Evolutionary conservation across 768 basidiomycete species (phyloP), one percentile per base, ranked within the genome.

Genomic region (Calvatia gigantea): DNA sequence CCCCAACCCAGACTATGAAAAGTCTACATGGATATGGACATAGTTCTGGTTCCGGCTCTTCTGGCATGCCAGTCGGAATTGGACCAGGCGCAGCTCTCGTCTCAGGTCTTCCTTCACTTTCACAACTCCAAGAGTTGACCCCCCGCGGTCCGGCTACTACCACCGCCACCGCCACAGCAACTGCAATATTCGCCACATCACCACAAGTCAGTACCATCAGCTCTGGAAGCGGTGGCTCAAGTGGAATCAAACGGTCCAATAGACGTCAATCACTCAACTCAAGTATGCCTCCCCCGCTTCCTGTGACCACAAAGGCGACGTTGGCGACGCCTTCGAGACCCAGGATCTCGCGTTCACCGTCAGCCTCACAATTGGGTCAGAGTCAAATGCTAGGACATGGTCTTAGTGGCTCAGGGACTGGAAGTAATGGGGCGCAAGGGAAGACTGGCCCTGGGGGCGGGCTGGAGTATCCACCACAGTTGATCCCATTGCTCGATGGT

Each of bases 401-500:
- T 21, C 33, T 12, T 60, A 41, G 11, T 19, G 28, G 33, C 15
- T 56, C 65, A 27, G 48, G 39, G 39, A 21, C 29, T 43, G 29
- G 29, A 21, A 21, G 25, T 42, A 19, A 23, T 25, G 8, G 7
- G 19, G 41, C 47, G 46, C 68, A 61, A 41, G 42, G 51, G 17
- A 52, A 17, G 21, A 29, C n/a, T 21, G 27, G 23, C 21, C 39
- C 23, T 15, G 28, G 41, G 11, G 39, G 54, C 35, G 54, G 38
- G 19, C 47, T 56, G 9, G 46, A 56, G 27, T 82, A 78, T 61
- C 90, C 90, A 6, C 72, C 74, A 4, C 82, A 83, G 11, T 62
- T 94, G 23, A 62, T 78, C 25, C 59, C 74, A 2, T 67, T 91
- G 56, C 75, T 98, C 11, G 87, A 98, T 64, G 97, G 96, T 7